A percentile compares a stretch with the other conserved stretches of the same genome.
phyloP scores from a whole-genome alignment of 2,329 filamentous ascomycete genomes.

The Botrytis sinoallii region DNA sequence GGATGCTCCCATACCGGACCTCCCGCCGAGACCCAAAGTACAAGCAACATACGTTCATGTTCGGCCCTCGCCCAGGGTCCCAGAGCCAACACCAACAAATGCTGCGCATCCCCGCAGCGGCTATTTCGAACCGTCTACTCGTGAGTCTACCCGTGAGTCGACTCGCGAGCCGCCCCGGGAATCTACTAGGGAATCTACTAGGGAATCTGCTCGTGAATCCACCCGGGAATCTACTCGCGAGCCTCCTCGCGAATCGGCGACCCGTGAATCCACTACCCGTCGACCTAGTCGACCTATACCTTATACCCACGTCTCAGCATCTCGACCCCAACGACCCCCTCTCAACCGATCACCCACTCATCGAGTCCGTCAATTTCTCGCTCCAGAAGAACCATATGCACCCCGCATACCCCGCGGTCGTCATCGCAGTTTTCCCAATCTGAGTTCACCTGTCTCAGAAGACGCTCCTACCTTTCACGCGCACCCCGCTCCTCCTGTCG shows the following conservation, averaged over 20 bases:
- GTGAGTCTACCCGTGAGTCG: slow-evolving; percentile 22
- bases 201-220: background rate
- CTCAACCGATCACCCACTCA: slow-evolving; percentile 35
- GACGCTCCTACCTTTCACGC: slow-evolving; percentile 29
- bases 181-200: background rate
- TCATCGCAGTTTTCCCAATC: slow-evolving; percentile 33
- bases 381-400: slow-evolving; percentile 40
- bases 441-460: slow-evolving; percentile 28
- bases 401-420: slow-evolving; percentile 26
- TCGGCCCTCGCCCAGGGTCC: slow-evolving; percentile 22
- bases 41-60: slow-evolving; percentile 33
- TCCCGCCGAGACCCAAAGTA: slow-evolving; percentile 34
- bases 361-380: slow-evolving; percentile 42
- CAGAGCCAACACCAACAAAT: slow-evolving; percentile 12
- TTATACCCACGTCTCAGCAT: slow-evolving; percentile 26
- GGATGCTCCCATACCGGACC: slow-evolving; percentile 32
- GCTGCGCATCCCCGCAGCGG: slow-evolving; percentile 4
- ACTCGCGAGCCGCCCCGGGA: slow-evolving; percentile 24
- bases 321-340: slow-evolving; percentile 31
- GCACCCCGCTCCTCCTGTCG: slow-evolving; percentile 12
- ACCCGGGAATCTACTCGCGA: background rate
- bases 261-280: background rate
- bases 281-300: slow-evolving; percentile 24
- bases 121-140: slow-evolving; percentile 20
- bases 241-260: background rate